Percentiles rank a stretch among this genome's conserved stretches.
These are phyloP conservation scores for Anthracocystis setariae DNA, from an alignment of 1,284 basidiomycete genomes.

Conservation along the genomic window DNA sequence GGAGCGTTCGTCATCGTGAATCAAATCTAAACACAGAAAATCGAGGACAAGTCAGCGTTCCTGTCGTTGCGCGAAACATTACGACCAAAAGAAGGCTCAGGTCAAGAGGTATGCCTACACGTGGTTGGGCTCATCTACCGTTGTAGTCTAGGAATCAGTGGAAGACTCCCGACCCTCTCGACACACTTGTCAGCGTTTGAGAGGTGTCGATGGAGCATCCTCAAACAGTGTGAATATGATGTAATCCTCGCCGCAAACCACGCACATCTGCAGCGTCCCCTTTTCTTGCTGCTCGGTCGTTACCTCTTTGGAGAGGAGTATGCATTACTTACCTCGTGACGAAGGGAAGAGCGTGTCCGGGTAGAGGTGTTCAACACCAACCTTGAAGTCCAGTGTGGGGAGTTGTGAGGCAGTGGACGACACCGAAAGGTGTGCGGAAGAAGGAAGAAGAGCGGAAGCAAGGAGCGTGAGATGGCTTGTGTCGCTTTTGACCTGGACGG, in stretches of 20 bases:
- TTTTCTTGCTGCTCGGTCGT: background rate
- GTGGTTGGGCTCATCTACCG: slow-evolving; percentile 64
- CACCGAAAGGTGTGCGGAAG: slow-evolving; percentile 24
- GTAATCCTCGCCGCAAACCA: slow-evolving; percentile 52
- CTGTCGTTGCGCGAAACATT: background rate
- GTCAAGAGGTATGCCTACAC: slow-evolving; percentile 1
- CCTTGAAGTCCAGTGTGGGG: too few relatives aligned
- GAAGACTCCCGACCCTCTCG: slow-evolving; percentile 41
- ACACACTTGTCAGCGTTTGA: slow-evolving; percentile 60
- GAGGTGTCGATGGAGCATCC: slow-evolving; percentile 28
- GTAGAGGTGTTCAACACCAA: too few relatives aligned
- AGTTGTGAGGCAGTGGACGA: slow-evolving; percentile 9
- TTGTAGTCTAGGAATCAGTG: slow-evolving; percentile 65
- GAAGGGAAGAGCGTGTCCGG: too few relatives aligned
- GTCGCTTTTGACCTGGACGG: slow-evolving; percentile 1
- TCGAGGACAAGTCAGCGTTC: slow-evolving; percentile 11
- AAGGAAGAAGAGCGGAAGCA: slow-evolving; percentile 4
- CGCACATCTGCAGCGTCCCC: background rate
- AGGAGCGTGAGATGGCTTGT: background rate
- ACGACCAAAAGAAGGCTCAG: background rate
- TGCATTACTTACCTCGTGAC: background rate
- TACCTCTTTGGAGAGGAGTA: background rate
- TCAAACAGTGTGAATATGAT: slow-evolving; percentile 65
- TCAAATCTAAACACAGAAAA: background rate
- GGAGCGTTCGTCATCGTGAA: slow-evolving; percentile 77